Percentiles rank a stretch among this genome's conserved stretches.
Conservation (phyloP, 495 filamentous ascomycete genomes). For the Neurospora tetraspora region DNA sequence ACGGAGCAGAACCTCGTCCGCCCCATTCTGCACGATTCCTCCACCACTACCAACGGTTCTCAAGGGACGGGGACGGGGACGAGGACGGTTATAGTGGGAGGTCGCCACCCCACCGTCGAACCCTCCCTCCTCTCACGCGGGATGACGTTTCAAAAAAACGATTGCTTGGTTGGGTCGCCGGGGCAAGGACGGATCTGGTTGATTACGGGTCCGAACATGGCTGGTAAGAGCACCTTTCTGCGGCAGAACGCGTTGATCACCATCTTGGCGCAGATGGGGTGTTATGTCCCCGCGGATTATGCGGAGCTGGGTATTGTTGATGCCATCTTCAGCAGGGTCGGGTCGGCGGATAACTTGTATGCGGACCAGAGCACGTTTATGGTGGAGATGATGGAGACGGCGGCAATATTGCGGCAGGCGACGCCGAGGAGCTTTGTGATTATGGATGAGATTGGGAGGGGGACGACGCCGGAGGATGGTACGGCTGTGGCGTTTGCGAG, state of each 20-base stretch:
- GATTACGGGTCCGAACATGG: conserved; percentile 99
- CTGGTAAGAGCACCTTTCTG: conserved; percentile 89
- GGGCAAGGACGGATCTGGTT: conserved; percentile 65
- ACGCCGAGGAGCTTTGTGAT: conserved; percentile 78
- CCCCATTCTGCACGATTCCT: conserved; percentile 51
- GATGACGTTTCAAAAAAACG: conserved; percentile 73
- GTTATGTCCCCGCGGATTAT: conserved; percentile 80
- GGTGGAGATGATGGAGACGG: conserved; percentile 76
- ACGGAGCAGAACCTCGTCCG: conserved; percentile 61
- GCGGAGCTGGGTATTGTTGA: conserved; percentile 83
- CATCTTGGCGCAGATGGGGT: conserved; percentile 84
- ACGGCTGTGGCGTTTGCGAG: conserved; percentile 82
- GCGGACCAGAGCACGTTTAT: conserved; percentile 92
- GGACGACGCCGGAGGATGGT: conserved; percentile 87
- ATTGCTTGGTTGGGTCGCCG: conserved; percentile 59
- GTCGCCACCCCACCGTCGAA: conserved; percentile 85
- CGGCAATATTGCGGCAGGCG: conserved; percentile 55
- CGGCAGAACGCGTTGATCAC: conserved; percentile 91
- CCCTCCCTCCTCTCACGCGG: conserved; percentile 69
- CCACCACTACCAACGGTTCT: neutral
- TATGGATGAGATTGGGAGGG: conserved; percentile 95
- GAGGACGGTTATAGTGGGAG: conserved; percentile 53
- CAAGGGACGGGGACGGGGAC: neutral
- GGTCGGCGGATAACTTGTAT: conserved; percentile 87
- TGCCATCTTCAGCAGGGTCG: conserved; percentile 83